Evolutionary conservation across 257 asterid genomes (phyloP).

Genomic region (Solanum habrochaites): DNA sequence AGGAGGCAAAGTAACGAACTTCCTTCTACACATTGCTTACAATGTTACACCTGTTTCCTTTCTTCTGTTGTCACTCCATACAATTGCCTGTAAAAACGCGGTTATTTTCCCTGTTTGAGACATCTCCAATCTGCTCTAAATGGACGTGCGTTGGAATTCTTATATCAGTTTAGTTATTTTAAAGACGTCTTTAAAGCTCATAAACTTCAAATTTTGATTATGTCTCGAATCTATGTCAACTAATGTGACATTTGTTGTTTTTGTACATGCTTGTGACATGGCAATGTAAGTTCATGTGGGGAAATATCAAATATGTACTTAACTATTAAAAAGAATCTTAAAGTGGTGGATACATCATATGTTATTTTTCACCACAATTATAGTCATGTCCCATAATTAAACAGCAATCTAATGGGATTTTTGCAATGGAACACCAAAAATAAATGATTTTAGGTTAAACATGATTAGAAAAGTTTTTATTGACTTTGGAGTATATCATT

Average conservation of each 20-base stretch:
- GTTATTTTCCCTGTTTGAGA: neutral
- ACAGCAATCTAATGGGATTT: neutral
- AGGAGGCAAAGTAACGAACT: neutral
- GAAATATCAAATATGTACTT: neutral
- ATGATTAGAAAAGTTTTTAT: neutral
- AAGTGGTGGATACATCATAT: neutral
- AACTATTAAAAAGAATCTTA: neutral
- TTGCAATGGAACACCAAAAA: neutral
- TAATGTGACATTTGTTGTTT: neutral
- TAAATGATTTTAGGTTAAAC: neutral
- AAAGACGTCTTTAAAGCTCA: neutral
- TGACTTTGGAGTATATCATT: neutral
- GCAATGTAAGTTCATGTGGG: neutral
- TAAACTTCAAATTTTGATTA: neutral
- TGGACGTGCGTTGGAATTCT: neutral
- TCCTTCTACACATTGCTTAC: neutral
- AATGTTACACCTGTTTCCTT: neutral
- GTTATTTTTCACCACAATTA: neutral
- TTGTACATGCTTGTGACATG: neutral
- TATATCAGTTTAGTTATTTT: neutral
- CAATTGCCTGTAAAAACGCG: neutral
- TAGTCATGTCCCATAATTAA: neutral
- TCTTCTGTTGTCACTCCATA: neutral
- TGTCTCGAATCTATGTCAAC: neutral
- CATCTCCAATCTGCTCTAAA: neutral